Conservation (phyloP, 768 basidiomycete genomes). For the Rhodotorula taiwanensis region DNA sequence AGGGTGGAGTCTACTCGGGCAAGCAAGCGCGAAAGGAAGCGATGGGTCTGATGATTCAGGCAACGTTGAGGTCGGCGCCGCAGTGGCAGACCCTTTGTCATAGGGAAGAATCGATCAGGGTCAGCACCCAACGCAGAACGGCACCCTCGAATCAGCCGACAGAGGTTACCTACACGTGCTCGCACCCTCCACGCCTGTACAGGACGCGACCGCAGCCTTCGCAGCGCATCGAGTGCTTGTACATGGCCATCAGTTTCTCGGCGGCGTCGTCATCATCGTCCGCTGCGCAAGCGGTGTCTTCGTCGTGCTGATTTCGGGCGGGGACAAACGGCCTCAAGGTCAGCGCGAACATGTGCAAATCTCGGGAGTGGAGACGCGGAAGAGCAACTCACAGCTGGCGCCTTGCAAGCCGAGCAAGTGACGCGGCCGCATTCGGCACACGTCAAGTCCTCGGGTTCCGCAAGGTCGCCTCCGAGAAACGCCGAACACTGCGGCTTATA, state of each 20-base stretch:
- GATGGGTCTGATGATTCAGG: background rate
- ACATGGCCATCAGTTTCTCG: background rate
- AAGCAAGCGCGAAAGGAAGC: too few relatives aligned
- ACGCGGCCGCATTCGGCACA: background rate
- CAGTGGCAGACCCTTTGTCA: background rate
- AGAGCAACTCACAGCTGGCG: background rate
- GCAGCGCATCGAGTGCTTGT: background rate
- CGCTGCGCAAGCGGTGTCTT: background rate
- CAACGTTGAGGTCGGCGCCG: background rate
- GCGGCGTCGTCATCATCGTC: background rate
- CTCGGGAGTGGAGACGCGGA: too few relatives aligned
- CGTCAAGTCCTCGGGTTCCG: background rate
- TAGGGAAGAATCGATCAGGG: too few relatives aligned
- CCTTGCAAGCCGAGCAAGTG: conserved; percentile 4
- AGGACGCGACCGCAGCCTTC: background rate
- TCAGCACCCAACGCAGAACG: too few relatives aligned
- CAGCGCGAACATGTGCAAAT: too few relatives aligned
- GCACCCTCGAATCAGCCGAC: too few relatives aligned
- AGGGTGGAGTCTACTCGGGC: too few relatives aligned
- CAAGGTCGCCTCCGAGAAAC: background rate
- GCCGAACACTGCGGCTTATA: background rate
- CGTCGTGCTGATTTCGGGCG: background rate
- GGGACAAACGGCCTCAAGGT: background rate
- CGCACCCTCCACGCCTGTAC: background rate
- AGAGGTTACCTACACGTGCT: conserved; percentile 5